Evolutionary conservation across 805 yeast genomes (phyloP).

Genomic region (Maudiozyma bulderi): DNA sequence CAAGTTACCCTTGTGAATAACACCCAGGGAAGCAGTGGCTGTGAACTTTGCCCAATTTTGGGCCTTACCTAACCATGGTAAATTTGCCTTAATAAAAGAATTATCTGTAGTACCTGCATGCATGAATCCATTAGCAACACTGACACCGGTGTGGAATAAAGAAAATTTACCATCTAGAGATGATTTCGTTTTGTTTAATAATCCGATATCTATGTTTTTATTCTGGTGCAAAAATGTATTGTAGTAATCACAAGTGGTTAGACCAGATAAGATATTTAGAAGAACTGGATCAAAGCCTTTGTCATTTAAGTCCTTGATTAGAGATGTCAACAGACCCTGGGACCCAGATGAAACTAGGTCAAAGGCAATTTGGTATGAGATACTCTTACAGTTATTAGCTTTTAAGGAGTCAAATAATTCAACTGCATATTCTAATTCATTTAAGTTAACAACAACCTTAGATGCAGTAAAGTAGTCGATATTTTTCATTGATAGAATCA

Average conservation of each 20-base stretch:
- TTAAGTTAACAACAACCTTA: conserved; percentile 80
- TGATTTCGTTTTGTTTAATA: conserved; percentile 72
- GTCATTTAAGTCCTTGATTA: conserved; percentile 35
- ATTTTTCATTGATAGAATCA: conserved; percentile 45
- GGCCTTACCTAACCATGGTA: conserved; percentile 97
- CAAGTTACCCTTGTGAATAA: conserved; percentile 88
- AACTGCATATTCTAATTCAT: conserved; percentile 63
- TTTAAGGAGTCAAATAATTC: conserved; percentile 51
- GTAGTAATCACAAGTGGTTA: conserved; percentile 88
- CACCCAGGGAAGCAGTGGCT: conserved; percentile 97
- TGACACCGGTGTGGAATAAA: conserved; percentile 89
- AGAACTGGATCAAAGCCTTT: conserved; percentile 35
- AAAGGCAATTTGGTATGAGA: conserved; percentile 90
- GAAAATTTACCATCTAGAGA: conserved; percentile 86
- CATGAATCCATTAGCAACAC: conserved; percentile 88
- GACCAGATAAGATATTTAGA: conserved; percentile 70
- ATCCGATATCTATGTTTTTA: conserved; percentile 75
- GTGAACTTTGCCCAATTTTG: conserved; percentile 96
- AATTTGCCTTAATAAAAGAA: conserved; percentile 77
- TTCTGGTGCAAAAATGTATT: conserved; percentile 80
- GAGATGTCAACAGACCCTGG: conserved; percentile 67
- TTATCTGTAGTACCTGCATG: conserved; percentile 96
- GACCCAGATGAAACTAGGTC: conserved; percentile 88
- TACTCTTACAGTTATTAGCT: conserved; percentile 36
- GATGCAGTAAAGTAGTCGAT: conserved; percentile 80